A percentile compares a stretch with the other conserved stretches of the same genome.
Conservation (phyloP, 192 early-diverging fungal genomes). For the Linnemannia exigua region DNA sequence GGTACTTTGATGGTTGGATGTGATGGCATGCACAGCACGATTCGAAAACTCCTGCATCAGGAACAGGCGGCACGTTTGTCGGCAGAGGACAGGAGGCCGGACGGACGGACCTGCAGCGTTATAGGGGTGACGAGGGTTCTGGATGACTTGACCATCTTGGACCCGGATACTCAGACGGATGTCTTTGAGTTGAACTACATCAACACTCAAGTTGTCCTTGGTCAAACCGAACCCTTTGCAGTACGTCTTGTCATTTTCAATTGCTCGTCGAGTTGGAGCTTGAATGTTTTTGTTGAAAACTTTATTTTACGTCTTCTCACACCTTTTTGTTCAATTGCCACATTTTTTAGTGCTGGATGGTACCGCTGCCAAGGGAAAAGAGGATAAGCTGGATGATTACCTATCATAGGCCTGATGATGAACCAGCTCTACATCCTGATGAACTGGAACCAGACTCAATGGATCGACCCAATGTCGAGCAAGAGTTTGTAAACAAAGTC, state of each 20-base stretch:
- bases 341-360: slow-evolving; percentile 12
- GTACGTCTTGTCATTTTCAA: background rate
- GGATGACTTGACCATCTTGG: background rate
- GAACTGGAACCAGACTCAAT: slow-evolving; percentile 6
- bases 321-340: background rate
- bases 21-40: background rate
- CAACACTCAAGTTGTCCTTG: slow-evolving; percentile 17
- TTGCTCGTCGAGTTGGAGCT: background rate
- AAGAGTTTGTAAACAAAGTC: slow-evolving; percentile 19
- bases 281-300: background rate
- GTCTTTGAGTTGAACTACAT: slow-evolving; percentile 1
- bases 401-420: background rate
- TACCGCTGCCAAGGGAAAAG: background rate
- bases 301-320: background rate
- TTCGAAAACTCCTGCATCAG: slow-evolving; percentile 9
- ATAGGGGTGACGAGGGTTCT: background rate
- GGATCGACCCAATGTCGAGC: slow-evolving; percentile 6
- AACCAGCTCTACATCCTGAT: background rate
- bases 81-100: background rate
- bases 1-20: slow-evolving; percentile 14
- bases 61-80: background rate
- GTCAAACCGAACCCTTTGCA: slow-evolving; percentile 6
- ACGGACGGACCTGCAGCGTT: background rate
- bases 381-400: slow-evolving; percentile 23
- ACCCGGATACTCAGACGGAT: background rate